Evolutionary conservation across 2,329 filamentous ascomycete species (phyloP).

Genomic region (Calonectria montana): DNA sequence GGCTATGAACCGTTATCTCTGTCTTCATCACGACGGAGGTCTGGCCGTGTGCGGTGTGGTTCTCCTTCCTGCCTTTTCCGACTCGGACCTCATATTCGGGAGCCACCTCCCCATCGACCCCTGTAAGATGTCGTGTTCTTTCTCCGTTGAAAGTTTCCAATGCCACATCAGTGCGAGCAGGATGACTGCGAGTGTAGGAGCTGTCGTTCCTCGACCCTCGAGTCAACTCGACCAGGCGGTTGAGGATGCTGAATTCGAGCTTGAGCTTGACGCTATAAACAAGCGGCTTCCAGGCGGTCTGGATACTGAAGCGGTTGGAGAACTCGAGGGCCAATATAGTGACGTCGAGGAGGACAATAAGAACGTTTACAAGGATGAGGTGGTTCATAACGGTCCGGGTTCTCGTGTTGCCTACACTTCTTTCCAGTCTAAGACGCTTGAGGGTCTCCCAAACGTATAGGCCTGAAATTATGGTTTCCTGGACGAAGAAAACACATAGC

Average conservation of each 20-base stretch:
- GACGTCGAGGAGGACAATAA: conserved; percentile 54
- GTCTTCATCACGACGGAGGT: conserved; percentile 31
- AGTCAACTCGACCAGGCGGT: conserved; percentile 44
- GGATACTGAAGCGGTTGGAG: conserved; percentile 49
- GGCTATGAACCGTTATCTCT: conserved; percentile 31
- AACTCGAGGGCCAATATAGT: conserved; percentile 48
- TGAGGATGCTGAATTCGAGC: conserved; percentile 52
- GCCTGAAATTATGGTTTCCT: conserved; percentile 65
- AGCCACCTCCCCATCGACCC: conserved; percentile 1
- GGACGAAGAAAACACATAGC: conserved; percentile 65
- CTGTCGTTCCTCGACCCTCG: conserved; percentile 29
- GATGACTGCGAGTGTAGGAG: conserved; percentile 33
- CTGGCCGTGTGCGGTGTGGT: neutral
- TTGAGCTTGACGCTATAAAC: conserved; percentile 52
- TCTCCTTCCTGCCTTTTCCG: conserved; percentile 23
- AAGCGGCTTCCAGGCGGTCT: conserved; percentile 38
- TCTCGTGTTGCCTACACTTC: conserved; percentile 34
- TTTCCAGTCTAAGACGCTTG: conserved; percentile 58
- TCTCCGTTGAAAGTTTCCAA: conserved; percentile 35
- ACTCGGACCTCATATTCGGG: conserved; percentile 37
- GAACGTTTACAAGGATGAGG: conserved; percentile 56
- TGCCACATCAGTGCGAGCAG: conserved; percentile 23
- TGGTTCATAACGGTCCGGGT: conserved; percentile 44
- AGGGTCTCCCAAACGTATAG: conserved; percentile 65
- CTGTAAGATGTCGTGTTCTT: conserved; percentile 20